Evolutionary conservation across 2,329 filamentous ascomycete species (phyloP).

Genomic region (Fusarium coicis): DNA sequence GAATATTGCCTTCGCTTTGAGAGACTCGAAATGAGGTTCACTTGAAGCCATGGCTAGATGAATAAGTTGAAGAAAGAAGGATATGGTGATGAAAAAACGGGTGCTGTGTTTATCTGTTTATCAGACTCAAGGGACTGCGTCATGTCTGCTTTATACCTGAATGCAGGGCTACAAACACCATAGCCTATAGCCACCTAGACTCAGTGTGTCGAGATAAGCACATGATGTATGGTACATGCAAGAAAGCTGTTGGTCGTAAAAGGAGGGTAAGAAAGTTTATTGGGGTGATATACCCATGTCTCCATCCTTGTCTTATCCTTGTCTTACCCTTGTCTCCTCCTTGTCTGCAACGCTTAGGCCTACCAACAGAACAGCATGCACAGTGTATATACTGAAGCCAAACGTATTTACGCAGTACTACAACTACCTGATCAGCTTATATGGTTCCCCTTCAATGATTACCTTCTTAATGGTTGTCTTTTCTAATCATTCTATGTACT

Average conservation of each 20-base stretch:
- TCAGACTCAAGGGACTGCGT: neutral
- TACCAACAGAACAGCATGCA: neutral
- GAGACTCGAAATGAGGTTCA: no score
- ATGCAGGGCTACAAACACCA: neutral
- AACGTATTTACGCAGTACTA: neutral
- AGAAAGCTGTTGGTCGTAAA: neutral
- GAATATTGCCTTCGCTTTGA: neutral
- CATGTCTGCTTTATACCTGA: neutral
- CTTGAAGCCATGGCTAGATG: neutral
- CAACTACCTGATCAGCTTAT: neutral
- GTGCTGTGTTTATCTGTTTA: neutral
- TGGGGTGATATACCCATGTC: neutral
- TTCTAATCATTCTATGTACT: neutral
- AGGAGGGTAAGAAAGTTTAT: neutral
- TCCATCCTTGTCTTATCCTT: neutral
- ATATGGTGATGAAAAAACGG: neutral
- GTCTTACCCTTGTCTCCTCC: neutral
- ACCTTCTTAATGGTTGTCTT: neutral
- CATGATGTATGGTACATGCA: neutral
- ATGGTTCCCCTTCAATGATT: neutral
- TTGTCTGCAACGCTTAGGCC: neutral
- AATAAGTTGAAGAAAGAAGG: neutral
- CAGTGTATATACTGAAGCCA: neutral
- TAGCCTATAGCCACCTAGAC: neutral
- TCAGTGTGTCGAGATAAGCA: neutral